These are phyloP conservation scores for Xerocomellus intermedius DNA, from an alignment of 768 basidiomycete genomes.

Conservation along the genomic window DNA sequence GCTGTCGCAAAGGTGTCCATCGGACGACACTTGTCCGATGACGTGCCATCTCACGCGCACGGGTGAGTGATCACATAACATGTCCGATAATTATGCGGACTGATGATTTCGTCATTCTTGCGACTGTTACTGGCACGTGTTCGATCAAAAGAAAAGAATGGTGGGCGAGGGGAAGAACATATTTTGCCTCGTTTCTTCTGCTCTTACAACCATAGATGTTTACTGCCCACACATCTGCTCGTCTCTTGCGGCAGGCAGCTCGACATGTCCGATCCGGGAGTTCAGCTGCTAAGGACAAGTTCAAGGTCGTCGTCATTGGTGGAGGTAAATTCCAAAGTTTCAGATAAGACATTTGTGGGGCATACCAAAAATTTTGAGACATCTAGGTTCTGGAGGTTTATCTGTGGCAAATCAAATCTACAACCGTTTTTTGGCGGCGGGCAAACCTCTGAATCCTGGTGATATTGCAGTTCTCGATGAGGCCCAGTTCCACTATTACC, in stretches of 20 bases:
- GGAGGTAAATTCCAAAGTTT: constrained; percentile 53
- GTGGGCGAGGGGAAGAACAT: not conserved
- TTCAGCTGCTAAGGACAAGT: constrained; percentile 47
- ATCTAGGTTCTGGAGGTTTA: constrained; percentile 74
- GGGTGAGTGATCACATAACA: not conserved
- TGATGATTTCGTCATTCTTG: constrained; percentile 16
- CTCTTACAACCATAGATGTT: constrained; percentile 4
- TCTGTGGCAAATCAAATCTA: constrained; percentile 87
- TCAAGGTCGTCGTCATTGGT: constrained; percentile 84
- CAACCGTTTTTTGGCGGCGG: constrained; percentile 69
- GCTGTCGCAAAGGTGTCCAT: not conserved
- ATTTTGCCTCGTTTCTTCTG: not conserved
- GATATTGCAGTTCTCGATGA: constrained; percentile 88
- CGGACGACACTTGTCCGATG: not conserved
- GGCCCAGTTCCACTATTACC: constrained; percentile 82
- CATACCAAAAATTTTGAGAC: constrained; percentile 5
- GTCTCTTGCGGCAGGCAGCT: constrained; percentile 4
- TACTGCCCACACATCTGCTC: not conserved
- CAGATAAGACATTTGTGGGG: not conserved
- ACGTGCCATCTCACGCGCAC: not conserved
- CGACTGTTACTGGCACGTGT: constrained; percentile 4
- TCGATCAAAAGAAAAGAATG: constrained; percentile 1
- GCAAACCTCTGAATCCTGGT: constrained; percentile 61
- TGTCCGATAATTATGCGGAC: not conserved
- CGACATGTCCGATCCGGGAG: constrained; percentile 23